Evolutionary conservation across 306 rosid species (phyloP), one percentile per base, ranked within the genome.

Genomic region (Abrus pulchellus): DNA sequence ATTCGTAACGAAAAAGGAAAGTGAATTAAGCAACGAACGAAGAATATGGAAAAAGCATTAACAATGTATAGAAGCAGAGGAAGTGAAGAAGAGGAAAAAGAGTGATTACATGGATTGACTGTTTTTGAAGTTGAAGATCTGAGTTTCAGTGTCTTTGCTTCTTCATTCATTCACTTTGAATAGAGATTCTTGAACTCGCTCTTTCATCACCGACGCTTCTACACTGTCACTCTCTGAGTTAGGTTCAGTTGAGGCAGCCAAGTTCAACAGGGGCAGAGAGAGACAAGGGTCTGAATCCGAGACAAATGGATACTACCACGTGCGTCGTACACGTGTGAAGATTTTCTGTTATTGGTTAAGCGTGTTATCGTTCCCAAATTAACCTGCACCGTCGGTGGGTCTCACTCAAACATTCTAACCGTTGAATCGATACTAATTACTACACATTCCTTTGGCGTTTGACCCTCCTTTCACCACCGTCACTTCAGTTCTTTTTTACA

Each of bases 111-210:
- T 57, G 38, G 30, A 44, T 40, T 1, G 20, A 20, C 20, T 20
- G 20, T 20, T 20, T 20, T 20, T 20, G 20, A 0, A 45, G 11
- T 47, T 74, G 47, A 82, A 68, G 81, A 82, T 82, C 85, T 57
- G 72, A 68, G 74, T 8, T 13, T 52, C 40, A 20, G 20, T 20
- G 20, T 20, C 20, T 20, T 20, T 20, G 20, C 20, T 20, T 20
- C 20, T 20, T 20, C 20, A 20, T 20, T 0, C 27, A 8, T 43
- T 4, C 10, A 3, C 29, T 45, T 61, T 47, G 71, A 61, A 33
- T 1, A 34, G 5, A 10, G 72, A 76, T 49, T 73, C 68, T 73
- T 64, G 68, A 73, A 54, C 33, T 65, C 60, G 47, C n/a, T 74
- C 28, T 27, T 14, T 50, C 70, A 41, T 80, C 38, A 41, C 38